phyloP scores from a whole-genome alignment of 768 basidiomycete species.

The Mycena rebaudengoi region DNA sequence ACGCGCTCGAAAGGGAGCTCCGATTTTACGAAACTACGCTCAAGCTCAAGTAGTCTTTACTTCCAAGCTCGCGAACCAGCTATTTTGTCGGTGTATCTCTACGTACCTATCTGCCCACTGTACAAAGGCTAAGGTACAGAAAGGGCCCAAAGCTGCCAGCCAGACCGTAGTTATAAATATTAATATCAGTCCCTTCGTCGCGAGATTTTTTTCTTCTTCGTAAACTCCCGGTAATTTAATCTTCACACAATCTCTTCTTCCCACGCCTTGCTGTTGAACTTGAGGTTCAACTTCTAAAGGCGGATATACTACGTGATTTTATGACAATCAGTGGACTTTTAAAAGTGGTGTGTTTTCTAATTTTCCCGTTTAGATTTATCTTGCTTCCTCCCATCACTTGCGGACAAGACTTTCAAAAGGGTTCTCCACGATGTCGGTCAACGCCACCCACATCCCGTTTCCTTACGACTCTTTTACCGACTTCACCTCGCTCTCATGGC shows the following conservation, averaged over 20 bases:
- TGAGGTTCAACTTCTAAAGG: not conserved
- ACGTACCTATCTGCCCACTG: too few relatives aligned
- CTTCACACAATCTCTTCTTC: too few relatives aligned
- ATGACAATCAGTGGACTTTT: not conserved
- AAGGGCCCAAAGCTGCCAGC: too few relatives aligned
- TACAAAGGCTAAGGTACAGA: too few relatives aligned
- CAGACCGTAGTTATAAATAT: too few relatives aligned
- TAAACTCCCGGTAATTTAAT: too few relatives aligned
- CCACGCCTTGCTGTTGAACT: too few relatives aligned
- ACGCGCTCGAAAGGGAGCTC: slow-evolving; percentile 53
- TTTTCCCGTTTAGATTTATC: not conserved
- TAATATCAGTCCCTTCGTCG: too few relatives aligned
- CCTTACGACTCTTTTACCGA: slow-evolving; percentile 57
- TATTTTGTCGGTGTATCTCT: too few relatives aligned
- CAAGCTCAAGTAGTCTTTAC: slow-evolving; percentile 1
- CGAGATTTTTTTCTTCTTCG: too few relatives aligned
- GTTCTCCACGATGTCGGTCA: slow-evolving; percentile 55
- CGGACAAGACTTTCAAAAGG: not conserved
- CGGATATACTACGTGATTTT: not conserved
- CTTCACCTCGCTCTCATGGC: slow-evolving; percentile 66
- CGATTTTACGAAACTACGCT: slow-evolving; percentile 48
- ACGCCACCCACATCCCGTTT: slow-evolving; percentile 44
- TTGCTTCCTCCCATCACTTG: not conserved
- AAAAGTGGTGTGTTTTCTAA: too few relatives aligned
- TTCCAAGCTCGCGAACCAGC: too few relatives aligned